phyloP scores from a whole-genome alignment of 805 yeast species.

The Komagataella populi region DNA sequence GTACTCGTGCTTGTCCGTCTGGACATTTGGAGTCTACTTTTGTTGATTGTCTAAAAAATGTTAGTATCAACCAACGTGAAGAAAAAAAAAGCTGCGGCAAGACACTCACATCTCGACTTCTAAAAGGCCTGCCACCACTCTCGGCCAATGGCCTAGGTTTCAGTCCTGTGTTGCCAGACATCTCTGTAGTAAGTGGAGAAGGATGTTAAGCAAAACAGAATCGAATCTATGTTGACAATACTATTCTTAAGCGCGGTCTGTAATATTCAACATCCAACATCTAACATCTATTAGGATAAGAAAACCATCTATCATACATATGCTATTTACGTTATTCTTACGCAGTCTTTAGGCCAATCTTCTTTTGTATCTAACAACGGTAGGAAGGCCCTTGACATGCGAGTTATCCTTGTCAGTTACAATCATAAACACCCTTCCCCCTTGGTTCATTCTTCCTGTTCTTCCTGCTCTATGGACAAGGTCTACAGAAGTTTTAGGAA shows the following conservation, averaged over 20 bases:
- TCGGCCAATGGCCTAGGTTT: background rate
- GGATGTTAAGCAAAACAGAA: background rate
- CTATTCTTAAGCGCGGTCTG: background rate
- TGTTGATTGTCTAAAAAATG: background rate
- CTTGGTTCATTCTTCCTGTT: conserved; percentile 83
- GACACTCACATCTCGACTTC: background rate
- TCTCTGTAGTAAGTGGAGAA: background rate
- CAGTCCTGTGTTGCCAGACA: background rate
- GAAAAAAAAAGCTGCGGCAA: too few species aligned
- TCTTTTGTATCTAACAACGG: conserved; percentile 41
- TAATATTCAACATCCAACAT: background rate
- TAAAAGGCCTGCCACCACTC: background rate
- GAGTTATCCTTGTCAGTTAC: conserved; percentile 54
- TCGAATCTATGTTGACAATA: background rate
- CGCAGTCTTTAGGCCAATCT: conserved; percentile 12
- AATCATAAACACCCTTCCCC: conserved; percentile 78
- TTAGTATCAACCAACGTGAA: background rate
- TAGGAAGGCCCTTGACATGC: conserved; percentile 75
- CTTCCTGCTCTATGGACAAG: conserved; percentile 87
- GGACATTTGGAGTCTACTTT: background rate
- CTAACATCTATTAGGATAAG: background rate
- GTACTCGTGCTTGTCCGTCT: background rate
- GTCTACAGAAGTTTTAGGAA: conserved; percentile 78
- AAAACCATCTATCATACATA: background rate
- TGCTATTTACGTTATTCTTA: background rate